Base-by-base conservation (phyloP, 2,329 filamentous ascomycete species). In the Diplodia intermedia region DNA sequence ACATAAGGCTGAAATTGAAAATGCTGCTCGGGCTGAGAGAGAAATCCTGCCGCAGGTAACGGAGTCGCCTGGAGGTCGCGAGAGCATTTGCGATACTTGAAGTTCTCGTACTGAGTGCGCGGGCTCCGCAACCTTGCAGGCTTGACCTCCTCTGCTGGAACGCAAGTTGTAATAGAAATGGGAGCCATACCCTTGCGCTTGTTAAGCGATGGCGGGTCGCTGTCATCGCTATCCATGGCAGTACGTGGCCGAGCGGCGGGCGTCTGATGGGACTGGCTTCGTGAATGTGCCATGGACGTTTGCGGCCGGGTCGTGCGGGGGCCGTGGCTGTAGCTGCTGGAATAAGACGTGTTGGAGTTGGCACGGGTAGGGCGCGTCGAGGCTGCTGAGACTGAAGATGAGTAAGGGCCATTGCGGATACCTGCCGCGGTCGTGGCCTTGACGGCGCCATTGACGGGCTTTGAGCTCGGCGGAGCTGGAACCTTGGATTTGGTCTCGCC, bases 271-370 rank as follows among this genome's bases (percentile, higher is more conserved):
- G 85, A 80, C 68, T 81, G 75, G 73, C 83, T 84, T 66, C 83
- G 80, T 53, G 84, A 78, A 69, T 85, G 84, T 70, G 80, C 66
- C 76, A 86, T 79, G 43, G 87, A 81, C 7, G 86, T 83, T 70
- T 86, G 82, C 3, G 86, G 82, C 66, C 86, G 85, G 36, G 76
- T 66, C 72, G 85, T 81, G 71, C 87, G 84, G 20, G 77, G 72
- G 15, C 82, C 83, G 14, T 84, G 82, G 1, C 86, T 90, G 69
- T 84, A 82, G 1, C 86, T 90, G 69, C 83, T 86, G 15, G 86
- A 83, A 70, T 89, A 88, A 69, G 81, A 83, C 70, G 80, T 9
- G 83, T 65, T 81, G 80, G 60, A 62, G 23, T 61, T 61, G 31
- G 47, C 36, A 31, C 55, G 55, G 26, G 66, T 62, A 11, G 81